A percentile compares a stretch with the other conserved stretches of the same genome.
Evolutionary conservation across 495 filamentous ascomycete genomes (phyloP).

Genomic region (Aspergillus cristatus): DNA sequence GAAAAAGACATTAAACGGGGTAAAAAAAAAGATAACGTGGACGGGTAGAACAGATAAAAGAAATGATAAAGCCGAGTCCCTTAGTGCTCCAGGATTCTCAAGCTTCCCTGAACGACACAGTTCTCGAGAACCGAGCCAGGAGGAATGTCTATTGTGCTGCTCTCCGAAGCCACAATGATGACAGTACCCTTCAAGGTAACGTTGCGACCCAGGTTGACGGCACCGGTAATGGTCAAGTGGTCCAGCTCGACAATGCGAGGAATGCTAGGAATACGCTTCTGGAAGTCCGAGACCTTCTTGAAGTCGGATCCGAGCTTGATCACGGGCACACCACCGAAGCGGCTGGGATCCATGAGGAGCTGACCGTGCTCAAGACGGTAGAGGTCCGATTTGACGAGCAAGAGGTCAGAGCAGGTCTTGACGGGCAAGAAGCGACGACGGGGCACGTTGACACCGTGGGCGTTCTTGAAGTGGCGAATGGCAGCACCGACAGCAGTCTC

Average conservation of each 20-base stretch:
- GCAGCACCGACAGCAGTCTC: constrained; percentile 98
- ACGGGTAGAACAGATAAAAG: no score
- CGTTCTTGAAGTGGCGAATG: constrained; percentile 97
- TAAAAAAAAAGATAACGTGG: no score
- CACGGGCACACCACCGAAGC: constrained; percentile 95
- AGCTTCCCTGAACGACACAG: constrained; percentile 95
- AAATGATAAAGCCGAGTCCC: constrained; percentile 1
- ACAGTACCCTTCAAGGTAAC: constrained; percentile 98
- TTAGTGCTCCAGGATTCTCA: constrained; percentile 91
- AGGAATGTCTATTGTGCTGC: constrained; percentile 94
- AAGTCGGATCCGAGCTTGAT: constrained; percentile 99
- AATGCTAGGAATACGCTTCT: constrained; percentile 92
- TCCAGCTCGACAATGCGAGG: constrained; percentile 97
- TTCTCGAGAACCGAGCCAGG: constrained; percentile 96
- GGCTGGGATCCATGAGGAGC: constrained; percentile 87
- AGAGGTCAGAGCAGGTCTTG: constrained; percentile 98
- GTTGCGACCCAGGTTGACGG: constrained; percentile 89
- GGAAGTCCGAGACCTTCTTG: constrained; percentile 99
- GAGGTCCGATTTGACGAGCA: constrained; percentile 99
- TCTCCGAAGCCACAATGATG: constrained; percentile 97
- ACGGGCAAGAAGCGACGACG: constrained; percentile 96
- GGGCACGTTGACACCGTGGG: constrained; percentile 98
- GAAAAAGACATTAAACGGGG: constrained; percentile 2
- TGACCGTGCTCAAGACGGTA: constrained; percentile 99
- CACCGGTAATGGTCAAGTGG: constrained; percentile 93